These are phyloP conservation scores for Xylaria sp. DNA, from an alignment of 2,329 filamentous ascomycete species.

Conservation along the genomic window DNA sequence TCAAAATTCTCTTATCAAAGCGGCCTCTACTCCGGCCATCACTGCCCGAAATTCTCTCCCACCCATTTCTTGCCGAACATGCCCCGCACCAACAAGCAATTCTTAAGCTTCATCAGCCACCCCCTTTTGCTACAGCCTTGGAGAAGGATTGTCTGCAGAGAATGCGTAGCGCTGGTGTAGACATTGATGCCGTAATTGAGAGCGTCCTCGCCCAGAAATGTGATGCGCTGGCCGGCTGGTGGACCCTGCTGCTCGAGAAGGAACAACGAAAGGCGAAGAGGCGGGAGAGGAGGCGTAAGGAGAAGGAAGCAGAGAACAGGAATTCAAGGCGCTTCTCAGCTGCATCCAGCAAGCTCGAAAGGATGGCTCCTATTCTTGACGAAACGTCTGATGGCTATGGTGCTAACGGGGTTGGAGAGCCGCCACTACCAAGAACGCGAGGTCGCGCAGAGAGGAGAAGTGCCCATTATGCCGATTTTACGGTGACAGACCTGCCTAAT, in stretches of 20 bases:
- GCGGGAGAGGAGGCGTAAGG: slow-evolving; percentile 83
- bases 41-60: slow-evolving; percentile 84
- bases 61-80: slow-evolving; percentile 88
- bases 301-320: slow-evolving; percentile 84
- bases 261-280: slow-evolving; percentile 87
- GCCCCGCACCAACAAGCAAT: slow-evolving; percentile 91
- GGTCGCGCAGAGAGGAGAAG: slow-evolving; percentile 83
- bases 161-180: slow-evolving; percentile 92
- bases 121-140: slow-evolving; percentile 84
- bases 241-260: slow-evolving; percentile 93
- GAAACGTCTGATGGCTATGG: slow-evolving; percentile 74
- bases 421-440: slow-evolving; percentile 71
- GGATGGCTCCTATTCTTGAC: slow-evolving; percentile 78
- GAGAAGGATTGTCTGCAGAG: slow-evolving; percentile 93
- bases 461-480: slow-evolving; percentile 70
- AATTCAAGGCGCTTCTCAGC: slow-evolving; percentile 85
- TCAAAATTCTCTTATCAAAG: slow-evolving; percentile 88
- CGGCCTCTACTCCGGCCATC: slow-evolving; percentile 84
- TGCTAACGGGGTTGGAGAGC: slow-evolving; percentile 57
- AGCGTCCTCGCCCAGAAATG: slow-evolving; percentile 91
- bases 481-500: slow-evolving; percentile 79
- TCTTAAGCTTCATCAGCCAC: slow-evolving; percentile 80
- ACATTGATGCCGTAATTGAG: slow-evolving; percentile 94
- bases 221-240: slow-evolving; percentile 93
- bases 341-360: slow-evolving; percentile 86